Conservation (phyloP, 1,284 basidiomycete genomes). For the Ganoderma resinaceum region DNA sequence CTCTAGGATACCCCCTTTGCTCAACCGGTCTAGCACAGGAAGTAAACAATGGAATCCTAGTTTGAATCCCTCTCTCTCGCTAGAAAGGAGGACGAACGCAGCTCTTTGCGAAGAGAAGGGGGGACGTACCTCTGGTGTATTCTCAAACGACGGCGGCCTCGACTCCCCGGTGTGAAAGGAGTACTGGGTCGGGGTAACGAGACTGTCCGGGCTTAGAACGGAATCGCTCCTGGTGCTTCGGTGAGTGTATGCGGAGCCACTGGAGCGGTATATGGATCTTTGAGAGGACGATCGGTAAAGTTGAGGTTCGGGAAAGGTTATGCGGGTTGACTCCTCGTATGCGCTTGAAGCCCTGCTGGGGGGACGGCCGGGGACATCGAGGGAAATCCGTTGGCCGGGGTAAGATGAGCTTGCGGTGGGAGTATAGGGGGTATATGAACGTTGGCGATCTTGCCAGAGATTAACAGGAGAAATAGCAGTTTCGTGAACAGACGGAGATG, state of each 20-base stretch:
- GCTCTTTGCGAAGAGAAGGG: not conserved
- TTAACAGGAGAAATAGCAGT: slow-evolving; percentile 39
- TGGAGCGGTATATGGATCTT: slow-evolving; percentile 41
- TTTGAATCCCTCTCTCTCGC: not conserved
- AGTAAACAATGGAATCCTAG: not conserved
- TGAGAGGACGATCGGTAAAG: slow-evolving; percentile 58
- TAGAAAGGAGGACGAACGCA: too few relatives aligned
- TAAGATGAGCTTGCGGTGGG: slow-evolving; percentile 28
- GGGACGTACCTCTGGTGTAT: slow-evolving; percentile 40
- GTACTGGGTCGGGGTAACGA: slow-evolving; percentile 25
- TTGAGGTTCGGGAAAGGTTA: slow-evolving; percentile 60
- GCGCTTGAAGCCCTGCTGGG: slow-evolving; percentile 48
- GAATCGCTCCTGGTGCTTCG: slow-evolving; percentile 53
- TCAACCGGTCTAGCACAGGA: not conserved
- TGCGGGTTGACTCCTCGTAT: slow-evolving; percentile 40
- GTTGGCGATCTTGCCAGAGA: slow-evolving; percentile 39
- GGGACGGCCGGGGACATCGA: slow-evolving; percentile 43
- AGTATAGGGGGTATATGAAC: slow-evolving; percentile 27
- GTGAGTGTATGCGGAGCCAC: slow-evolving; percentile 38
- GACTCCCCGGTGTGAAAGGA: slow-evolving; percentile 32
- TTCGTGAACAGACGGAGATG: slow-evolving; percentile 38
- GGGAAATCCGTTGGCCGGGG: slow-evolving; percentile 32
- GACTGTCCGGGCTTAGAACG: slow-evolving; percentile 23
- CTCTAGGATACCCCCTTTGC: not conserved
- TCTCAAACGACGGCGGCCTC: slow-evolving; percentile 39